phyloP scores from a whole-genome alignment of 768 basidiomycete species.

The Lentinula guzmanii region DNA sequence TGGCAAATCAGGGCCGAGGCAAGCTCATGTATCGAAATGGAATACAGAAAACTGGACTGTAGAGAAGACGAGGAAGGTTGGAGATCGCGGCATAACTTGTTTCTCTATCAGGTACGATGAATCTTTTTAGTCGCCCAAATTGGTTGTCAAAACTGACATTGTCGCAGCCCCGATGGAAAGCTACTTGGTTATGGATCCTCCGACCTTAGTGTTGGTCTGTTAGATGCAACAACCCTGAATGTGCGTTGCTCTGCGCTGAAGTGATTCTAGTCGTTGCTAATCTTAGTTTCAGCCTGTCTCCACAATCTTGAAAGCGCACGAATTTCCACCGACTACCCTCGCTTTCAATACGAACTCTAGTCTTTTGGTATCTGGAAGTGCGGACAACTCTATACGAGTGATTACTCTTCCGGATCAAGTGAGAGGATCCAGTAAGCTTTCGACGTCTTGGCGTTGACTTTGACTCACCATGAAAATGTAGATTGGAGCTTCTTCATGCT shows the following conservation, averaged over 20 bases:
- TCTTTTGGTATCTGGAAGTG: constrained; percentile 84
- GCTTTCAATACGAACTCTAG: constrained; percentile 80
- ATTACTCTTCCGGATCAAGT: constrained; percentile 62
- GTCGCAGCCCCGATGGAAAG: constrained; percentile 66
- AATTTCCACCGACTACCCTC: constrained; percentile 87
- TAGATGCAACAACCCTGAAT: constrained; percentile 72
- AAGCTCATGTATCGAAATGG: constrained; percentile 70
- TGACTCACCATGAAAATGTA: constrained; percentile 12
- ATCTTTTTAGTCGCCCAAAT: constrained; percentile 3
- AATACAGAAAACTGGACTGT: constrained; percentile 63
- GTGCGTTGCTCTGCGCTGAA: constrained; percentile 32
- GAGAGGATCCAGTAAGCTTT: constrained; percentile 44
- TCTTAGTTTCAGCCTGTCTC: constrained; percentile 61
- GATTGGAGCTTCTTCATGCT: constrained; percentile 34
- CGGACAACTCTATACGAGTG: constrained; percentile 82
- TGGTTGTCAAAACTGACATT: not conserved
- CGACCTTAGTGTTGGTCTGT: constrained; percentile 76
- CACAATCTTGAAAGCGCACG: constrained; percentile 89
- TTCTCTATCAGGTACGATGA: constrained; percentile 75
- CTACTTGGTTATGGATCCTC: constrained; percentile 84
- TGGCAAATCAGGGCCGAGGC: constrained; percentile 47
- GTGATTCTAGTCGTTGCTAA: not conserved
- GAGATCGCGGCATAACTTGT: constrained; percentile 77
- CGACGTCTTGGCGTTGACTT: constrained; percentile 7
- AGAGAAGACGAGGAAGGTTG: constrained; percentile 63